These are phyloP conservation scores for Pseudoscleropodium purum DNA, from an alignment of 225 moss, liverwort and hornwort genomes.

Conservation along the genomic window DNA sequence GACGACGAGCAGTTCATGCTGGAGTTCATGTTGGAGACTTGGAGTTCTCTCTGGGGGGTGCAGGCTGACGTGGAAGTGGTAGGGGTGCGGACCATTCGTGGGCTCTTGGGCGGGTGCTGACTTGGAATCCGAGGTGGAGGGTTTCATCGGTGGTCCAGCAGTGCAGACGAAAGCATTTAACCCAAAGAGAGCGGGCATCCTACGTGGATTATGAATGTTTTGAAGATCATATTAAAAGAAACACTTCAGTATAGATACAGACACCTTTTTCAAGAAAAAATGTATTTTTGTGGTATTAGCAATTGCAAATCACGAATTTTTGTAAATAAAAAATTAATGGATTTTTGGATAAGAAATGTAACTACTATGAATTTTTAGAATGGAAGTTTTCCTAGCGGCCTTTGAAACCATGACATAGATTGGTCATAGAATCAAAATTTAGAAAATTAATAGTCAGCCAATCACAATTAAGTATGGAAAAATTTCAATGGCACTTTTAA, in stretches of 20 bases:
- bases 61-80: not conserved
- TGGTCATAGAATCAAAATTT: rapidly evolving
- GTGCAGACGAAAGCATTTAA: no score
- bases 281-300: not conserved
- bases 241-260: not conserved
- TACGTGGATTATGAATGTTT: not conserved
- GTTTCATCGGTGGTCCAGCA: no score
- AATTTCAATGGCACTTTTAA: not conserved
- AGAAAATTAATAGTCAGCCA: not conserved
- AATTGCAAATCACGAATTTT: not conserved
- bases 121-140: not conserved
- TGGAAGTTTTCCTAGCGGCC: not conserved
- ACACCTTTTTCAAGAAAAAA: not conserved
- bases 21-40: not conserved
- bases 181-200: not conserved
- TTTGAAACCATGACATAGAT: not conserved
- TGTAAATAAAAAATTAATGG: no score
- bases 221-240: not conserved
- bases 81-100: not conserved
- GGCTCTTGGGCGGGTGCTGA: not conserved
- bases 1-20: not conserved
- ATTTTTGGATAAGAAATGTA: not conserved
- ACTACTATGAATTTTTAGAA: rapidly evolving
- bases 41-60: not conserved
- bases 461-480: not conserved